These are phyloP conservation scores for Discostella stelligeroides DNA, from an alignment of 108 stramenopile genomes.

Conservation along the genomic window DNA sequence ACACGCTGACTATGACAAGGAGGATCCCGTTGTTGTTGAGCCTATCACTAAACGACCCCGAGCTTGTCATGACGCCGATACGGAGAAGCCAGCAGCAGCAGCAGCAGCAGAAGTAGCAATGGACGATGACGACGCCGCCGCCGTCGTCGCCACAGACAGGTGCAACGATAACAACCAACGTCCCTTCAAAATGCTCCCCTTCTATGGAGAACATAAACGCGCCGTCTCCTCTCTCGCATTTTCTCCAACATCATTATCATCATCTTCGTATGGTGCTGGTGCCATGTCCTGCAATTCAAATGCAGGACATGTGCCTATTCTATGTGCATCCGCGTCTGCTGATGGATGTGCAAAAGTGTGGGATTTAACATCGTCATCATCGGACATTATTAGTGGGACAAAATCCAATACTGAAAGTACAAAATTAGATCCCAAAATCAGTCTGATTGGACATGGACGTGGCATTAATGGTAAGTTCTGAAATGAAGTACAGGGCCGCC, in stretches of 20 bases:
- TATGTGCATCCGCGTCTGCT: slow-evolving; percentile 77
- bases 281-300: slow-evolving; percentile 3
- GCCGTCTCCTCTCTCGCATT: slow-evolving; percentile 76
- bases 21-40: too few species aligned
- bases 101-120: neutral
- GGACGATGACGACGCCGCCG: neutral
- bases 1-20: too few species aligned
- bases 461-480: slow-evolving; percentile 71
- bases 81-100: slow-evolving; percentile 6
- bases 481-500: neutral
- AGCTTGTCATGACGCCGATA: too few species aligned
- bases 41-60: too few species aligned
- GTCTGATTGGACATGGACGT: slow-evolving; percentile 66
- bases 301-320: neutral
- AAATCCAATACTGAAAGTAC: slow-evolving; percentile 17
- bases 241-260: slow-evolving; percentile 53
- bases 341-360: slow-evolving; percentile 82
- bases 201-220: slow-evolving; percentile 84
- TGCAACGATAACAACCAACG: neutral
- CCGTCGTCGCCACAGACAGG: neutral
- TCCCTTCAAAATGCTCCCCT: slow-evolving; percentile 59
- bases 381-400: neutral
- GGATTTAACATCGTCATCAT: slow-evolving; percentile 46
- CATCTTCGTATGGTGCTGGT: slow-evolving; percentile 2
- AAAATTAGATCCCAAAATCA: slow-evolving; percentile 30